These are phyloP conservation scores for Malus fusca DNA, from an alignment of 306 rosid species.

Conservation along the genomic window DNA sequence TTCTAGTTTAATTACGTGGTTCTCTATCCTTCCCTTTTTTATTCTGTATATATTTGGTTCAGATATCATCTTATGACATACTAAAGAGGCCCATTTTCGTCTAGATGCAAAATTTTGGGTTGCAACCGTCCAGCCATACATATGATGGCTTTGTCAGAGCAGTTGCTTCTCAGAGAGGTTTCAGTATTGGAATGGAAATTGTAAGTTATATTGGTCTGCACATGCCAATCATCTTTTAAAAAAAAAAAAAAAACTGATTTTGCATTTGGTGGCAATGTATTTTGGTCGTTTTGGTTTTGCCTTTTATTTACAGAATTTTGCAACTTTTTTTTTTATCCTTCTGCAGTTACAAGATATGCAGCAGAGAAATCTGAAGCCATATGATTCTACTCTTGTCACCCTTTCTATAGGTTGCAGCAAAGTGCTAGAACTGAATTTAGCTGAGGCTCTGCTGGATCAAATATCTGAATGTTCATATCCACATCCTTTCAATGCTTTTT, in stretches of 20 bases:
- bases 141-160: constrained; percentile 62
- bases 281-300: neutral
- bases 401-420: constrained; percentile 59
- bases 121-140: constrained; percentile 54
- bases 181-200: constrained; percentile 43
- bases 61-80: constrained; percentile 27
- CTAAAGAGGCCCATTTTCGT: constrained; percentile 27
- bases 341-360: constrained; percentile 62
- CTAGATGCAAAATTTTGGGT: constrained; percentile 75
- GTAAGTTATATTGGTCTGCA: constrained; percentile 35
- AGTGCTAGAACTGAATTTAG: constrained; percentile 57
- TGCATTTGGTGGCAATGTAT: neutral
- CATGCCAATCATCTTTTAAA: neutral
- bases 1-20: neutral
- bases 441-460: constrained; percentile 62
- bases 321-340: constrained; percentile 1
- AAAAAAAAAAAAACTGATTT: neutral
- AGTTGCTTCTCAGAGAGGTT: constrained; percentile 39
- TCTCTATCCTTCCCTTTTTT: constrained; percentile 24
- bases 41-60: neutral
- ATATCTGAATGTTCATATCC: constrained; percentile 31
- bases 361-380: constrained; percentile 57
- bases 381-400: constrained; percentile 52
- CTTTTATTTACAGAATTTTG: neutral
- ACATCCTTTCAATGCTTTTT: constrained; percentile 53